phyloP scores from a whole-genome alignment of 345 rosid genomes.

The Eucalyptus polybractea region DNA sequence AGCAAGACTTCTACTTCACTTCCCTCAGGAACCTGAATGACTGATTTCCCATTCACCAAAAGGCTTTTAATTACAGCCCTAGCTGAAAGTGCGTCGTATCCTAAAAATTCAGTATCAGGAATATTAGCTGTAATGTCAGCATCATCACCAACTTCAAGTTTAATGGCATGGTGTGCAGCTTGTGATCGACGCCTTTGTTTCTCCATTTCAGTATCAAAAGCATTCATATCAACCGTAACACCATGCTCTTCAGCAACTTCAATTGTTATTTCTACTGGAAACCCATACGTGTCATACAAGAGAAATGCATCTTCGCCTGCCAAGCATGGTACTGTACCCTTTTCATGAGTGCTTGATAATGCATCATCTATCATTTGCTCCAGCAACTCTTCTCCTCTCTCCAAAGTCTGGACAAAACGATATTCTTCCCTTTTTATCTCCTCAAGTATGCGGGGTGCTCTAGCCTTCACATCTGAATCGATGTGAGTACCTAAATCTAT shows the following conservation, averaged over 20 bases:
- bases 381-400: conserved; percentile 84
- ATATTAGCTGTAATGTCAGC: conserved; percentile 33
- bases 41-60: conserved; percentile 69
- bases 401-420: conserved; percentile 80
- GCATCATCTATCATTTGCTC: conserved; percentile 64
- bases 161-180: conserved; percentile 80
- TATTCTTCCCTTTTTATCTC: conserved; percentile 83
- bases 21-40: conserved; percentile 71
- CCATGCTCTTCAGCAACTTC: conserved; percentile 81
- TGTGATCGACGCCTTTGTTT: conserved; percentile 82
- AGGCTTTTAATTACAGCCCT: conserved; percentile 66
- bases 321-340: conserved; percentile 31
- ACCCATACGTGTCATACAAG: conserved; percentile 78
- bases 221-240: conserved; percentile 52
- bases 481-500: conserved; percentile 67
- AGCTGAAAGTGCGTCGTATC: conserved; percentile 65
- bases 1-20: conserved; percentile 77
- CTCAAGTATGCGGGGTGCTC: conserved; percentile 48
- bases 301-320: conserved; percentile 82
- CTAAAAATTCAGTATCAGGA: conserved; percentile 70
- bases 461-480: conserved; percentile 53
- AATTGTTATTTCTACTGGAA: conserved; percentile 82
- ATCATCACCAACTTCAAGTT: conserved; percentile 54
- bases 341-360: conserved; percentile 19
- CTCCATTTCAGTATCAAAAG: conserved; percentile 77